phyloP scores from a whole-genome alignment of 108 stramenopile genomes.

The Chaetoceros tenuissimus region DNA sequence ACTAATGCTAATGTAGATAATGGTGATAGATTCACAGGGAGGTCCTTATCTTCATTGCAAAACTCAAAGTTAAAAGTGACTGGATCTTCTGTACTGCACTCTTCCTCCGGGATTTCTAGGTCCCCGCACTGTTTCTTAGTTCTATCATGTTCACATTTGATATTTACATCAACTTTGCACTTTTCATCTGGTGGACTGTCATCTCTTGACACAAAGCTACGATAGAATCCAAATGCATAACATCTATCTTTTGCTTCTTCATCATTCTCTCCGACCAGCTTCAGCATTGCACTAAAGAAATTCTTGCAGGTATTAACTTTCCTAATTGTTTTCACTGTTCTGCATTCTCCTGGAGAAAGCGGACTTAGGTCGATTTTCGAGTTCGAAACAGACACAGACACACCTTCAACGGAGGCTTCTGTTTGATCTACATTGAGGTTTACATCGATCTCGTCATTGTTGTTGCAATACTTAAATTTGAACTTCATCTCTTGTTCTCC shows the following conservation, averaged over 20 bases:
- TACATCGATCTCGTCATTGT: background rate
- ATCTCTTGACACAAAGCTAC: background rate
- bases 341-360: background rate
- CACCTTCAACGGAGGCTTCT: background rate
- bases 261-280: background rate
- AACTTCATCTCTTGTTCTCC: background rate
- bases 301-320: background rate
- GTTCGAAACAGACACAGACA: background rate
- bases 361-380: background rate
- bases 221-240: background rate
- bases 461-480: background rate
- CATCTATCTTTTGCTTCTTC: background rate
- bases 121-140: background rate
- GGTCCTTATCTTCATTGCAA: background rate
- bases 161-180: background rate
- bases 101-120: background rate
- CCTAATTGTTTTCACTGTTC: background rate
- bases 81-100: background rate
- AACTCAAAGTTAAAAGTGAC: background rate
- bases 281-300: background rate
- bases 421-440: background rate
- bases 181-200: background rate
- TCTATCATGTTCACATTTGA: background rate
- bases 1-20: background rate
- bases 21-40: background rate